Evolutionary conservation across 2,329 filamentous ascomycete genomes (phyloP).

Genomic region (Aspergillus puulaauensis): DNA sequence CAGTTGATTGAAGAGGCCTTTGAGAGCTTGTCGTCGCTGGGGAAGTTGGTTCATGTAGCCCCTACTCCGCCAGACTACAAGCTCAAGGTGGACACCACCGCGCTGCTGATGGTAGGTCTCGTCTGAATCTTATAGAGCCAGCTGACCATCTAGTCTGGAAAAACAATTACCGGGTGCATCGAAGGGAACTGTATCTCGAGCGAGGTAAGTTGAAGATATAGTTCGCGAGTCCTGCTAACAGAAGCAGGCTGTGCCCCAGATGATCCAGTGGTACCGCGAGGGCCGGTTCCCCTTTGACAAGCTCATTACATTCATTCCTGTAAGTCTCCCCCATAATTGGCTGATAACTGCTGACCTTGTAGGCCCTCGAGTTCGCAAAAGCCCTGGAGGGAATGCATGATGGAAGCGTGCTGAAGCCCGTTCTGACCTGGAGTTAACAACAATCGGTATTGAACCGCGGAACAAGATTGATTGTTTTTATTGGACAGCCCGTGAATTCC

Average conservation of each 20-base stretch:
- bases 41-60: conserved; percentile 53
- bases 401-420: conserved; percentile 3
- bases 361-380: not conserved
- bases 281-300: conserved; percentile 18
- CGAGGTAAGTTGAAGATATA: not conserved
- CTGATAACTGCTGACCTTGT: not conserved
- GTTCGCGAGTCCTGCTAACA: not conserved
- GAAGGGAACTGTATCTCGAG: conserved; percentile 17
- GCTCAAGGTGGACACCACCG: conserved; percentile 1
- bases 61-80: conserved; percentile 39
- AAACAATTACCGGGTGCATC: conserved; percentile 18
- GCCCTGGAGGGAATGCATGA: not conserved
- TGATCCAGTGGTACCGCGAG: conserved; percentile 22
- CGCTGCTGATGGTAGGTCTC: not conserved
- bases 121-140: not conserved
- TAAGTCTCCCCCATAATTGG: not conserved
- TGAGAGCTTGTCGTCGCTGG: conserved; percentile 35
- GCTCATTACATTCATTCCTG: conserved; percentile 10
- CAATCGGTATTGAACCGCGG: too few relatives aligned
- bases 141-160: conserved; percentile 10
- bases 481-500: too few relatives aligned
- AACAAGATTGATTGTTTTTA: too few relatives aligned
- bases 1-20: conserved; percentile 18
- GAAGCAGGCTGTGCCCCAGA: conserved; percentile 14
- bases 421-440: not conserved